Evolutionary conservation across 805 yeast genomes (phyloP).

Genomic region (fission yeast (Schizosaccharomyces pombe)): DNA sequence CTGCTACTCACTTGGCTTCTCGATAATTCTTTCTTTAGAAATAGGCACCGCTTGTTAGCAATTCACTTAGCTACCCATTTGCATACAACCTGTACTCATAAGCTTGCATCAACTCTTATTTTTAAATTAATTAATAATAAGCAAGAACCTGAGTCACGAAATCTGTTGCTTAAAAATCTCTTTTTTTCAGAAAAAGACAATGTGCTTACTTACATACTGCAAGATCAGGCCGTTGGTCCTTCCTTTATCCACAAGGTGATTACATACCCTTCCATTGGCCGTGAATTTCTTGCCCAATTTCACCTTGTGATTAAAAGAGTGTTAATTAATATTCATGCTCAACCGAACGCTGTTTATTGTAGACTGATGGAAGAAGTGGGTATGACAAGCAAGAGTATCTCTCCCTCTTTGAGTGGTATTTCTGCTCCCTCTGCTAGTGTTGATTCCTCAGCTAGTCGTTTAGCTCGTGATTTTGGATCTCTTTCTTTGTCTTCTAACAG

Average conservation of each 20-base stretch:
- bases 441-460: neutral
- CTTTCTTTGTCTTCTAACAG: neutral
- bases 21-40: constrained; percentile 49
- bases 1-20: constrained; percentile 79
- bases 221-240: neutral
- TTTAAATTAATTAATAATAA: constrained; percentile 54
- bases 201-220: neutral
- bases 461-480: neutral
- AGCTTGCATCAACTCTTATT: constrained; percentile 62
- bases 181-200: constrained; percentile 24
- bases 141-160: constrained; percentile 37
- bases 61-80: constrained; percentile 23
- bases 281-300: neutral
- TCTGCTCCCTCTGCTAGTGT: neutral
- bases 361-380: constrained; percentile 2
- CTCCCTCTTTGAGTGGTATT: neutral
- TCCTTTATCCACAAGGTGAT: neutral
- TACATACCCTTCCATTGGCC: neutral
- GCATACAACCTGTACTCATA: constrained; percentile 46
- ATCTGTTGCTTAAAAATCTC: constrained; percentile 35
- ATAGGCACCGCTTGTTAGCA: constrained; percentile 23
- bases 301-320: neutral
- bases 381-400: neutral
- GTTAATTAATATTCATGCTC: neutral
- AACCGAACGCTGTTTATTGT: neutral